Conservation (phyloP, 2,329 filamentous ascomycete species). For the Teratosphaeriaceae sp. region DNA sequence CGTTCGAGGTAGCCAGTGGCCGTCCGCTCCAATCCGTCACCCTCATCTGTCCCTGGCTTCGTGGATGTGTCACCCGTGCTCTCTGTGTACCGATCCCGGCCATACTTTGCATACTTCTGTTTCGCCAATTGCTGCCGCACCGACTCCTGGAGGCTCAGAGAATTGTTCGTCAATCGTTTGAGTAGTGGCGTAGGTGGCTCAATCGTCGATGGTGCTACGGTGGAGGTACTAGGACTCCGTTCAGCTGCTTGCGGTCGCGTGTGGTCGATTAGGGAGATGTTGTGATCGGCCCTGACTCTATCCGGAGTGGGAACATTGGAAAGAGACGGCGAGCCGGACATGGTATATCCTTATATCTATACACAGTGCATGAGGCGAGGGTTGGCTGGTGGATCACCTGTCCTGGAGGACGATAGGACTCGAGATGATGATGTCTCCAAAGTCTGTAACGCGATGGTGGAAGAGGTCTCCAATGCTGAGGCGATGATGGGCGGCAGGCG, state of each 20-base stretch:
- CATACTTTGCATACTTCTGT: constrained; percentile 31
- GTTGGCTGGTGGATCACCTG: constrained; percentile 15
- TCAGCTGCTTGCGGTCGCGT: constrained; percentile 28
- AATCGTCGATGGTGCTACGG: constrained; percentile 9
- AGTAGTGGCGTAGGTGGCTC: constrained; percentile 11
- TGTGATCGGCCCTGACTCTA: constrained; percentile 41
- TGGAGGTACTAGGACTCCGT: constrained; percentile 23
- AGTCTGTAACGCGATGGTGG: constrained; percentile 9
- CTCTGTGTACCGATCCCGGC: constrained; percentile 24
- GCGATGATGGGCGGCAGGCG: not conserved
- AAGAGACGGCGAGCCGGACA: constrained; percentile 21
- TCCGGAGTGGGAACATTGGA: constrained; percentile 17
- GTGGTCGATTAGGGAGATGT: constrained; percentile 61
- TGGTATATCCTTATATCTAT: too few species aligned
- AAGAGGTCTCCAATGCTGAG: constrained; percentile 6
- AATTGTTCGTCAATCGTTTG: constrained; percentile 24
- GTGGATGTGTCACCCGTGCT: constrained; percentile 7
- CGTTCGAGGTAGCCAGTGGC: constrained; percentile 23
- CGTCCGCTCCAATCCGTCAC: constrained; percentile 13
- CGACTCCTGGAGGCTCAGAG: constrained; percentile 19
- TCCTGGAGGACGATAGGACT: constrained; percentile 16
- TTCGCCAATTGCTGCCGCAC: constrained; percentile 25
- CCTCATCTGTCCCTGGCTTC: constrained; percentile 8
- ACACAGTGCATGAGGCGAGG: not conserved
- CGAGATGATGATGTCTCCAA: constrained; percentile 11